phyloP scores from a whole-genome alignment of 1,284 basidiomycete species.

The Microbotryum scabiosae region DNA sequence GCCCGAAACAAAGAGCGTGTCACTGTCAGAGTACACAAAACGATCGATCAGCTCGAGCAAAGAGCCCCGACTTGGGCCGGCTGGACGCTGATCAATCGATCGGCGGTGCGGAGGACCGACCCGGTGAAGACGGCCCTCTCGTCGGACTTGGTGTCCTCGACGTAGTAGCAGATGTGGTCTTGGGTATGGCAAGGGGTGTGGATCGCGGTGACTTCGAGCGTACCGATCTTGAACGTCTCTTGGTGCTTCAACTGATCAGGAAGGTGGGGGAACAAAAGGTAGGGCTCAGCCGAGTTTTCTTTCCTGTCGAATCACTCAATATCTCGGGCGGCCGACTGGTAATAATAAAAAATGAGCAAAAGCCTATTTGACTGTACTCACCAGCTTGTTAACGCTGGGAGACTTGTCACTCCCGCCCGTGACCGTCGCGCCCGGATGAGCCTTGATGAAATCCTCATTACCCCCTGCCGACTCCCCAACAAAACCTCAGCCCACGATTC shows the following conservation, averaged over 20 bases:
- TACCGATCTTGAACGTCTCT: slow-evolving; percentile 27
- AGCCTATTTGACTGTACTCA: slow-evolving; percentile 40
- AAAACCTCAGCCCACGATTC: not conserved
- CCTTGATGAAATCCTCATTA: slow-evolving; percentile 51
- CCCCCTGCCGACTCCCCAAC: slow-evolving; percentile 54
- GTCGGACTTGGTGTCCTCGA: slow-evolving; percentile 57
- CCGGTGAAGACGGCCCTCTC: slow-evolving; percentile 77
- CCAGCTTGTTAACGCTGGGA: slow-evolving; percentile 58
- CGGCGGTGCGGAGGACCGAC: slow-evolving; percentile 36
- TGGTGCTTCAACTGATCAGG: slow-evolving; percentile 16
- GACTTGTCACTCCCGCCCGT: slow-evolving; percentile 74
- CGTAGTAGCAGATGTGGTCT: slow-evolving; percentile 87
- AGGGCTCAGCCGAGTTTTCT: not conserved
- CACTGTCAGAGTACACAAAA: slow-evolving; percentile 41
- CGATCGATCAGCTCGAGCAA: not conserved
- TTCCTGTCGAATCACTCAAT: not conserved
- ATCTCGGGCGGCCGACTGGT: not conserved
- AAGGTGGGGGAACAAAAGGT: not conserved
- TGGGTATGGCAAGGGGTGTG: slow-evolving; percentile 95
- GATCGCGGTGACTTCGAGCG: slow-evolving; percentile 40
- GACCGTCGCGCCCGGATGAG: slow-evolving; percentile 56
- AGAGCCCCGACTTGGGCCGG: no score
- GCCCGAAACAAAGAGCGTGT: slow-evolving; percentile 88
- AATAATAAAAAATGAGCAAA: not conserved
- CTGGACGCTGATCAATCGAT: not conserved